Evolutionary conservation across 352 stramenopile genomes (phyloP).

Genomic region (Pythium dissimile): DNA sequence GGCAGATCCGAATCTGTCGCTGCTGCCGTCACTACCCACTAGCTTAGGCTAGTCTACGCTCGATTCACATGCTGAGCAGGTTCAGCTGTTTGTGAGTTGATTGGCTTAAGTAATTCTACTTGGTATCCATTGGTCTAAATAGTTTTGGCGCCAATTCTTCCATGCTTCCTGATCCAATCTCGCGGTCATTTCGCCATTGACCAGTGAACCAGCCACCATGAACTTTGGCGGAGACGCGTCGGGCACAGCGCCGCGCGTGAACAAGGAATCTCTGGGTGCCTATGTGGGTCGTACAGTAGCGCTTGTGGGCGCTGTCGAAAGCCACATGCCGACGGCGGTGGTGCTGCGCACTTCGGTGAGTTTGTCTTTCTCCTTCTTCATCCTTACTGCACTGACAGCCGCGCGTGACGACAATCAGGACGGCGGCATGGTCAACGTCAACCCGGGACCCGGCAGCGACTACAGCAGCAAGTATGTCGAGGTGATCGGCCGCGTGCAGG

Average conservation of each 20-base stretch:
- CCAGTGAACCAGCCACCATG: slow-evolving; percentile 25
- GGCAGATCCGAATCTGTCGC: slow-evolving; percentile 50
- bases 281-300: slow-evolving; percentile 71
- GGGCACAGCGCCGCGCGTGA: slow-evolving; percentile 76
- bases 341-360: slow-evolving; percentile 71
- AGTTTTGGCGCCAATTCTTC: slow-evolving; percentile 19
- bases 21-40: slow-evolving; percentile 45
- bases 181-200: slow-evolving; percentile 9
- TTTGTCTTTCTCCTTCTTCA: no score
- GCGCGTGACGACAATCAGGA: no score
- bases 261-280: slow-evolving; percentile 65
- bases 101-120: not conserved
- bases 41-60: not conserved
- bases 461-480: slow-evolving; percentile 85
- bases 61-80: not conserved
- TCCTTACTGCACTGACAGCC: no score
- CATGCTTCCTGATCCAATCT: no score
- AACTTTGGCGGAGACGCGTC: slow-evolving; percentile 40
- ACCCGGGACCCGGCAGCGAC: slow-evolving; percentile 63
- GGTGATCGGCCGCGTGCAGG: slow-evolving; percentile 75
- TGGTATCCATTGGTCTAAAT: slow-evolving; percentile 19
- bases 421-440: slow-evolving; percentile 75
- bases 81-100: not conserved
- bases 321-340: slow-evolving; percentile 64
- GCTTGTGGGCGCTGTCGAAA: slow-evolving; percentile 73